Conservation (phyloP, 495 filamentous ascomycete genomes). For the Penicillium desertorum region DNA sequence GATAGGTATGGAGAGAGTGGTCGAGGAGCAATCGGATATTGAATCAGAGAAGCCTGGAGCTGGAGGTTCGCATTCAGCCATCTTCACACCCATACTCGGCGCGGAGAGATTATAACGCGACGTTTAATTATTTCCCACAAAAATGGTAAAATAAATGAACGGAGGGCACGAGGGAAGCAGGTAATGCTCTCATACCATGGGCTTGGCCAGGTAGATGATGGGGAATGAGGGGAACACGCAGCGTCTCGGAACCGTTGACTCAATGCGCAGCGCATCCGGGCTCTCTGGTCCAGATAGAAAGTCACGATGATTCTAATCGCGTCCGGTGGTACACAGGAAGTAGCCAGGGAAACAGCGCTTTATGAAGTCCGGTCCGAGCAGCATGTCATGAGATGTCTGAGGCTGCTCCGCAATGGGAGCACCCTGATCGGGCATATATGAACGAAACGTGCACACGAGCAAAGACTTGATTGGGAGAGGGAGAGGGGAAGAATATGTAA, state of each 20-base stretch:
- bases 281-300: slow-evolving; percentile 22
- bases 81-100: slow-evolving; percentile 28
- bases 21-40: slow-evolving; percentile 15
- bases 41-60: slow-evolving; percentile 20
- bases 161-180: slow-evolving; percentile 16
- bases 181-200: slow-evolving; percentile 18
- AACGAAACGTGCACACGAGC: slow-evolving; percentile 17
- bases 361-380: slow-evolving; percentile 17
- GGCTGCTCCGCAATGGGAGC: slow-evolving; percentile 27
- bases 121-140: neutral
- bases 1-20: slow-evolving; percentile 11
- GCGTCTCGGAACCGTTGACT: slow-evolving; percentile 11
- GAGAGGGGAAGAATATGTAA: neutral
- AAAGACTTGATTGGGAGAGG: slow-evolving; percentile 21
- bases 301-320: slow-evolving; percentile 22
- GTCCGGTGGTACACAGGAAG: slow-evolving; percentile 24
- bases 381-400: slow-evolving; percentile 27
- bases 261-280: slow-evolving; percentile 9
- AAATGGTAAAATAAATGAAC: slow-evolving; percentile 9
- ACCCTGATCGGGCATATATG: slow-evolving; percentile 15
- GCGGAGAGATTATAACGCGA: neutral
- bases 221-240: slow-evolving; percentile 7
- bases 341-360: slow-evolving; percentile 7
- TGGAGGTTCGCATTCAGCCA: slow-evolving; percentile 34
- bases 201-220: slow-evolving; percentile 6